Percentiles rank a stretch among this genome's conserved stretches.
Evolutionary conservation across 2,329 filamentous ascomycete genomes (phyloP).

Genomic region (Neurospora crassa): DNA sequence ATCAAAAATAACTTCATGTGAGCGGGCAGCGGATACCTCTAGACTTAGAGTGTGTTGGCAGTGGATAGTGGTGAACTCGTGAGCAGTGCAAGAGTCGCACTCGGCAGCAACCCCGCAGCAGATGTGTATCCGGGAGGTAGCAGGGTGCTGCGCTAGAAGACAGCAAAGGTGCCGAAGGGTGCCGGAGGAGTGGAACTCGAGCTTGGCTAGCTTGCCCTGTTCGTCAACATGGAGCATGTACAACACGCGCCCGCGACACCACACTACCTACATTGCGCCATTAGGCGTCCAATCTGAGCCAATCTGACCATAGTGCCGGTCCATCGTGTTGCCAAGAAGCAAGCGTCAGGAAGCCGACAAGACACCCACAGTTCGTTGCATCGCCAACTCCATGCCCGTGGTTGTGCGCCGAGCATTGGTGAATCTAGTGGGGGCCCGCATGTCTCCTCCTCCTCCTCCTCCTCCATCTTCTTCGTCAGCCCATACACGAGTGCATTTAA

Average conservation of each 20-base stretch:
- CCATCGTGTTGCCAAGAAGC: not conserved
- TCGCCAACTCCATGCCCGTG: not conserved
- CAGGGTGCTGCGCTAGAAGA: not conserved
- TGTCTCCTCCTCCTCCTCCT: not conserved
- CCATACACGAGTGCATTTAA: not conserved
- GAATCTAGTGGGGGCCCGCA: not conserved
- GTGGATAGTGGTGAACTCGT: conserved; percentile 1
- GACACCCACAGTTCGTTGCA: not conserved
- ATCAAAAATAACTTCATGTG: not conserved
- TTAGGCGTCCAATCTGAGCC: not conserved
- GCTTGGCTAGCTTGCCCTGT: not conserved
- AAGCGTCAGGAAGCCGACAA: not conserved
- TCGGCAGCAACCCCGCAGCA: not conserved
- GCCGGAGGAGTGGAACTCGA: not conserved
- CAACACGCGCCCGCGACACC: not conserved
- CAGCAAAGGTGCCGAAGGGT: not conserved
- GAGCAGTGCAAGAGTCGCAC: not conserved
- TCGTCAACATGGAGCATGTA: not conserved
- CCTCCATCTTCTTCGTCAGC: not conserved
- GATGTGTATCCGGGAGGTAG: not conserved
- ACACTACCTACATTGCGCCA: not conserved
- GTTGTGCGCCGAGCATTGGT: not conserved
- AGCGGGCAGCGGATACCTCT: not conserved
- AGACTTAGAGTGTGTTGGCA: not conserved
- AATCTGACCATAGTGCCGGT: not conserved